Evolutionary conservation across 768 basidiomycete species (phyloP), one percentile per base, ranked within the genome.

Genomic region (Suillus ampliporus): DNA sequence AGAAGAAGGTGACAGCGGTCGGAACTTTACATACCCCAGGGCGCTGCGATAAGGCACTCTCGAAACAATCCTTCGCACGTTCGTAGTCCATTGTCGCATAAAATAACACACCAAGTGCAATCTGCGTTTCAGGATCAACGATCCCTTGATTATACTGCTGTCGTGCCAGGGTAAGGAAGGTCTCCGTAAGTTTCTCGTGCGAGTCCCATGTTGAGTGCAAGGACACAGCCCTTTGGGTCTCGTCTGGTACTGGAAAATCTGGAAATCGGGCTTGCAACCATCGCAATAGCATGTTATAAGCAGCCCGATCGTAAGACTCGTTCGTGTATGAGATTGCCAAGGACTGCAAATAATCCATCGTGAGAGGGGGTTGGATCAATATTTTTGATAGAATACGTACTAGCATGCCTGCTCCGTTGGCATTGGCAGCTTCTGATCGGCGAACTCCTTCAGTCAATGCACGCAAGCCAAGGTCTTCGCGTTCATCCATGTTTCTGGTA

Each of bases 271-370:
- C 84, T 60, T 79, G 78, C 56, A 98, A 80, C 92, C 94, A 98
- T 37, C 90, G 90, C 54, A 96, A 84, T 17, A 99, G 84, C 81
- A 90, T 92, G 0, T 88, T 79, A 71, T 97, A 87, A 3, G 96
- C 91, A 8, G 89, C 95, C 13, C 91, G 83, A 69, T 99, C 96
- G 68, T 89, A 91, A 0, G 87, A 86, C 77, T 99, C 97, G 70
- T 99, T 99, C 37, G 96, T 97, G 75, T 93, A 99, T 10, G 94
- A 95, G 65, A 98, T 95, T 1, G 97, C 95, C 38, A 98, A 85
- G 7, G 95, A 95, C 96, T 98, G 44, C 21, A 38, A 41, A 57
- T 38, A 31, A 56, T 10, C 14, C 23, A 63, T 40, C 48, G 21
- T 26, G 35, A 57, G 56, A 53, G 17, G 35, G 43, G 10, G 26